phyloP scores from a whole-genome alignment of 345 rosid genomes.

The Bruguiera parviflora region DNA sequence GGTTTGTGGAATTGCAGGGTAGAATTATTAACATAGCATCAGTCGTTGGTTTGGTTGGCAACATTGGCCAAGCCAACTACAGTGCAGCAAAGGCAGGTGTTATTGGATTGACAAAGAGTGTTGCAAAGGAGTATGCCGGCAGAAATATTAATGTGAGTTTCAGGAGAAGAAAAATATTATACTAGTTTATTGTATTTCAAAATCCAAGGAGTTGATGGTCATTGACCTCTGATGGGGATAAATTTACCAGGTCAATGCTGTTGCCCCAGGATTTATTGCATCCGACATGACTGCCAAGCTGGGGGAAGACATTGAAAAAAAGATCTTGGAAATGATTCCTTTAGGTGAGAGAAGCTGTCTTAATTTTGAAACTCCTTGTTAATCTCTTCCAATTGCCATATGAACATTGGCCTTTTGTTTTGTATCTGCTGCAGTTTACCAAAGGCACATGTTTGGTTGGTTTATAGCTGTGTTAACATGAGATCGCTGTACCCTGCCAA shows the following conservation, averaged over 20 bases:
- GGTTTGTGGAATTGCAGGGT: constrained; percentile 48
- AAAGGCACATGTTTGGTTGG: no score
- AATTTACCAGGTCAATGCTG: constrained; percentile 67
- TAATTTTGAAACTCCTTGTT: neutral
- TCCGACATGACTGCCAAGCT: constrained; percentile 86
- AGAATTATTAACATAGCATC: constrained; percentile 82
- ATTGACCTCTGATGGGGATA: constrained; percentile 9
- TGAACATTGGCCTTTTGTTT: no score
- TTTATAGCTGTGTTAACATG: no score
- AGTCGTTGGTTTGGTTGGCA: constrained; percentile 90
- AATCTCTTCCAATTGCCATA: no score
- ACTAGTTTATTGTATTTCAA: neutral
- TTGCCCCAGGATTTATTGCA: constrained; percentile 95
- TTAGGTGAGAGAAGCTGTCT: constrained; percentile 48
- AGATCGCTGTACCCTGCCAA: no score
- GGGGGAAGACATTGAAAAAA: constrained; percentile 87
- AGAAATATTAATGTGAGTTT: constrained; percentile 73
- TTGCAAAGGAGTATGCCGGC: constrained; percentile 85
- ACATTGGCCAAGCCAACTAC: constrained; percentile 91
- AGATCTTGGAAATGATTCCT: constrained; percentile 77
- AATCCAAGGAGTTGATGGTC: constrained; percentile 6
- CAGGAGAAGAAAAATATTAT: neutral
- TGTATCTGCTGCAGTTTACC: no score
- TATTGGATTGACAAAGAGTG: constrained; percentile 78
- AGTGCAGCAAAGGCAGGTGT: constrained; percentile 98